Evolutionary conservation across 495 filamentous ascomycete genomes (phyloP), one percentile per base, ranked within the genome.

Genomic region (Penicillium maclennaniae): DNA sequence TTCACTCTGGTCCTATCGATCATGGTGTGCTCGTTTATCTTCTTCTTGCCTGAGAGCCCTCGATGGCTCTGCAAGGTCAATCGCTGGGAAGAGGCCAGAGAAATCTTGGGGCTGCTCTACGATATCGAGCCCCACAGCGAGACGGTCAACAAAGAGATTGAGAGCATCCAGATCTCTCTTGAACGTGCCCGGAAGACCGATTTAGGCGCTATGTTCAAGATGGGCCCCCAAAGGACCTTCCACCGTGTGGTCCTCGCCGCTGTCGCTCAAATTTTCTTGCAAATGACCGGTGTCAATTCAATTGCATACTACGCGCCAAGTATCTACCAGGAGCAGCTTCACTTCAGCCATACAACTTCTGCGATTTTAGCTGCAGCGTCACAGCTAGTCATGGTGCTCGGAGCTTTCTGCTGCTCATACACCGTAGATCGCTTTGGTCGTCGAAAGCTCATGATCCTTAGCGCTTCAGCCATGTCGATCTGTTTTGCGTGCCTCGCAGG

Each of bases 1-100:
- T 70, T 79, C 28, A 71, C 78, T 43, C 71, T 73, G 53, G 45
- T 79, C 39, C 75, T 78, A 59, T 74, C 76, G 19, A 55, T 76
- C 56, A 58, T 74, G 26, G 59, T 77, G 12, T 74, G 55, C 51
- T 65, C 31, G n/a, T 58, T 59, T 10, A 59, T 72, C 7, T 69
- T 59, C 36, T 50, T 61, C 16, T 60, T 70, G 21, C 68, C 71
- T 5, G 69, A 71, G 39, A 69, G 65, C 8, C 72, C 71, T 9
- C 67, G 73, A 8, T 75, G 68, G 71, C 58, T 75, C 2, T 49
- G 67, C 47, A 68, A 60, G 56, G 51, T 54, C 10, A 55, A 50
- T 37, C 45, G 66, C 10, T 49, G 51, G 10, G 61, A 61, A 0
- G 60, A 74, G 54, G 71, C 68, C 4, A 58, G 59, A 4, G 36